These are phyloP conservation scores for Odontarrhena argentea DNA, from an alignment of 345 rosid species.

Conservation along the genomic window DNA sequence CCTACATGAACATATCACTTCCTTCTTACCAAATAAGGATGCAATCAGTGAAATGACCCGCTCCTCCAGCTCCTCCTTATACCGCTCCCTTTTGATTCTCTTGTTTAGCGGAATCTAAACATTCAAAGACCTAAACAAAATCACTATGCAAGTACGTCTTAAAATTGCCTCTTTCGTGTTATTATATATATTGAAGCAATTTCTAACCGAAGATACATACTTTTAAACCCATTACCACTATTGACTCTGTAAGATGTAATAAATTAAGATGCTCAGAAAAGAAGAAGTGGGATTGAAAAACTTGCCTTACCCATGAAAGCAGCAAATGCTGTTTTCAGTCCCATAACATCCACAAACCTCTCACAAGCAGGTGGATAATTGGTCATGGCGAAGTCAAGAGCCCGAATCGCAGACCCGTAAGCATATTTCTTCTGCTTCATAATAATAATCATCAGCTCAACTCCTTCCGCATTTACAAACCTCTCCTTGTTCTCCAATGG, in stretches of 20 bases:
- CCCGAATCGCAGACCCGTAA: constrained; percentile 88
- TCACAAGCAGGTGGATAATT: constrained; percentile 96
- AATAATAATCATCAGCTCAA: constrained; percentile 94
- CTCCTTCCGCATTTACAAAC: constrained; percentile 95
- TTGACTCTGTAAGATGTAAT: not conserved
- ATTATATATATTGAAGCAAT: not conserved
- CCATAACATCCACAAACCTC: constrained; percentile 93
- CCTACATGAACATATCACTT: constrained; percentile 38
- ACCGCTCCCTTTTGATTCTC: constrained; percentile 85
- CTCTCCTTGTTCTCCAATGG: constrained; percentile 98
- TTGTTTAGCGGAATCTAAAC: constrained; percentile 78
- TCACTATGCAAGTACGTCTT: constrained; percentile 14
- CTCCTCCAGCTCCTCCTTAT: constrained; percentile 91
- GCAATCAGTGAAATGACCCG: constrained; percentile 77
- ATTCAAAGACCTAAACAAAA: constrained; percentile 23
- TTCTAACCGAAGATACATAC: constrained; percentile 18
- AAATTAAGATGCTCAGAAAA: not conserved
- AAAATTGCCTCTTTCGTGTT: not conserved
- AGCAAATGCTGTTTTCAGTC: constrained; percentile 91
- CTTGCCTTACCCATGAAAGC: constrained; percentile 99
- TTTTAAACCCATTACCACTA: not conserved
- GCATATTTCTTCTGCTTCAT: constrained; percentile 99
- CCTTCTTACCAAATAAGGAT: constrained; percentile 89
- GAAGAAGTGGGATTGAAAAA: constrained; percentile 31
- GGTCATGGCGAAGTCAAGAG: constrained; percentile 95